Evolutionary conservation across 2,329 filamentous ascomycete genomes (phyloP).

Genomic region (Stemphylium beticola): DNA sequence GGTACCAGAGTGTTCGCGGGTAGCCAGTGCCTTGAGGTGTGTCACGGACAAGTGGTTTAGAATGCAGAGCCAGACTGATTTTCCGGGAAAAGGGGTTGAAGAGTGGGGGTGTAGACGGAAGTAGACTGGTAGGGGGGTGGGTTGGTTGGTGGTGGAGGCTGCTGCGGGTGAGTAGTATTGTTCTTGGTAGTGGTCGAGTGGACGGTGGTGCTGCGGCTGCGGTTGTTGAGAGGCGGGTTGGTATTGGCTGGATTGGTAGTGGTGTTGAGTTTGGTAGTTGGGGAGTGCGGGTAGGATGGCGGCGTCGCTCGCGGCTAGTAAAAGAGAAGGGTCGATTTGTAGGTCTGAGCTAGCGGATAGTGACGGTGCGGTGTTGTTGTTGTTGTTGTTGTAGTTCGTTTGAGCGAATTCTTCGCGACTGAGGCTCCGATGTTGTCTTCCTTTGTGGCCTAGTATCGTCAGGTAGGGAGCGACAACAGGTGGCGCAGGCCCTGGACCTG

Average conservation of each 20-base stretch:
- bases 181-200: constrained; percentile 8
- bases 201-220: constrained; percentile 16
- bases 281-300: constrained; percentile 41
- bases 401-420: constrained; percentile 6
- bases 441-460: constrained; percentile 37
- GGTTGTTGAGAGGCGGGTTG: constrained; percentile 26
- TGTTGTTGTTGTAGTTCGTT: constrained; percentile 15
- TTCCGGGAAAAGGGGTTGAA: constrained; percentile 56
- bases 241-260: constrained; percentile 36
- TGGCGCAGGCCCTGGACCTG: constrained; percentile 51
- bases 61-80: constrained; percentile 69
- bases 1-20: constrained; percentile 65
- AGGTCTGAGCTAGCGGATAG: constrained; percentile 56
- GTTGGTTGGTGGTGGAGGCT: constrained; percentile 13
- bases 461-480: constrained; percentile 29
- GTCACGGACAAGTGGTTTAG: constrained; percentile 64
- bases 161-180: constrained; percentile 10
- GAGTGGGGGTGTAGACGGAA: constrained; percentile 53
- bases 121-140: constrained; percentile 62
- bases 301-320: constrained; percentile 63
- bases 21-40: constrained; percentile 68
- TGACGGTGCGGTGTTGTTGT: not conserved
- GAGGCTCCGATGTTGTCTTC: constrained; percentile 23
- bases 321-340: constrained; percentile 68
- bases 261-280: constrained; percentile 14